Conservation (phyloP, 2,329 filamentous ascomycete genomes). For the Neonectria punicea region DNA sequence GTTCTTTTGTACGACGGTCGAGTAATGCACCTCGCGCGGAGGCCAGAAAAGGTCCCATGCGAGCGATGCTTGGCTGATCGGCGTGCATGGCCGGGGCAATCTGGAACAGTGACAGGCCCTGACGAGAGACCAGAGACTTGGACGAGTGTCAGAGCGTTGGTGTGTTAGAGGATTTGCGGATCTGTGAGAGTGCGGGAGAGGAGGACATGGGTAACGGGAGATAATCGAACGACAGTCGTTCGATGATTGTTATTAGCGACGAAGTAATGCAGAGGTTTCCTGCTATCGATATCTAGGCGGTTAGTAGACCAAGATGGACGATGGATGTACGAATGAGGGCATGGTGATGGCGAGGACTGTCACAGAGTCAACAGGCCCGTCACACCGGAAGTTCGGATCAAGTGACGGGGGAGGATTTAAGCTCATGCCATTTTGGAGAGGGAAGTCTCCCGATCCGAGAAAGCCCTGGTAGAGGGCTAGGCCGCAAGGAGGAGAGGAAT, state of each 20-base stretch:
- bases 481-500: background rate
- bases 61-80: background rate
- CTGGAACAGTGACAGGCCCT: constrained; percentile 4
- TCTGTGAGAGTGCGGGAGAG: background rate
- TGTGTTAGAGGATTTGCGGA: background rate
- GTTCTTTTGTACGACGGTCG: background rate
- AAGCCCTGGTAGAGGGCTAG: background rate
- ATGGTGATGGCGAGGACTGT: background rate
- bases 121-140: background rate
- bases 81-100: constrained; percentile 1
- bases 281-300: background rate
- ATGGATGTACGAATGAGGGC: constrained; percentile 5
- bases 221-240: constrained; percentile 21
- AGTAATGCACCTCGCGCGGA: background rate
- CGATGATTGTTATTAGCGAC: background rate
- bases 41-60: background rate
- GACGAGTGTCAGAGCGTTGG: background rate
- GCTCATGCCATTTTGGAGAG: constrained; percentile 24
- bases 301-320: background rate
- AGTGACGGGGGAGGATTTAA: constrained; percentile 9
- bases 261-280: background rate
- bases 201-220: background rate
- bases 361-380: constrained; percentile 4
- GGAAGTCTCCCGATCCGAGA: constrained; percentile 17
- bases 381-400: constrained; percentile 20